These are phyloP conservation scores for Lentinula edodes DNA, from an alignment of 768 basidiomycete genomes.

Conservation along the genomic window DNA sequence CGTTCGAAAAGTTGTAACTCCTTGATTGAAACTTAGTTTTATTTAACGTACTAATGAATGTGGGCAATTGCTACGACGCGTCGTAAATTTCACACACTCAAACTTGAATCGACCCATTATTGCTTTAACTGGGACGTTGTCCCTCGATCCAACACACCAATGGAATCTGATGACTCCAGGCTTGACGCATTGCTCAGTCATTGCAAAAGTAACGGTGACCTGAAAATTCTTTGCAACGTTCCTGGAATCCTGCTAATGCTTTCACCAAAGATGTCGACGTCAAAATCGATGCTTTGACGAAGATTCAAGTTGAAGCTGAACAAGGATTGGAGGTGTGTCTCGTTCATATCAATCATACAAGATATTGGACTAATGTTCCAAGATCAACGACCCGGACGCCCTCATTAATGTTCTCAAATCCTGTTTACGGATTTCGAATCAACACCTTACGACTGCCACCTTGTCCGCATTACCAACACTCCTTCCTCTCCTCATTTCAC, in stretches of 20 bases:
- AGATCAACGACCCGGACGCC: slow-evolving; percentile 73
- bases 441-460: slow-evolving; percentile 75
- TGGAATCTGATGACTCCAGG: slow-evolving; percentile 45
- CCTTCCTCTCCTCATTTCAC: slow-evolving; percentile 56
- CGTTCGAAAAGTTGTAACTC: no score
- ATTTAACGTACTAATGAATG: no score
- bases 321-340: slow-evolving; percentile 56
- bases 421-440: slow-evolving; percentile 75
- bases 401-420: slow-evolving; percentile 66
- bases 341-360: background rate
- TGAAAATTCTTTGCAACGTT: slow-evolving; percentile 7
- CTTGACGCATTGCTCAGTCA: slow-evolving; percentile 60
- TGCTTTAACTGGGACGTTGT: slow-evolving; percentile 1
- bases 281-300: slow-evolving; percentile 75
- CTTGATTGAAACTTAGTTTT: no score
- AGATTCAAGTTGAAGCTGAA: slow-evolving; percentile 74
- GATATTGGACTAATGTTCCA: slow-evolving; percentile 9
- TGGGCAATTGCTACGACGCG: background rate
- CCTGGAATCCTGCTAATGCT: slow-evolving; percentile 9
- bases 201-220: slow-evolving; percentile 59
- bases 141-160: slow-evolving; percentile 22
- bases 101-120: background rate
- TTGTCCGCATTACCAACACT: slow-evolving; percentile 63
- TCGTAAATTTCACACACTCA: background rate
- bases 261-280: slow-evolving; percentile 61